Evolutionary conservation across 139 green algal species (phyloP), one percentile per base, ranked within the genome.

Genomic region (Chlamydomonas sp.): DNA sequence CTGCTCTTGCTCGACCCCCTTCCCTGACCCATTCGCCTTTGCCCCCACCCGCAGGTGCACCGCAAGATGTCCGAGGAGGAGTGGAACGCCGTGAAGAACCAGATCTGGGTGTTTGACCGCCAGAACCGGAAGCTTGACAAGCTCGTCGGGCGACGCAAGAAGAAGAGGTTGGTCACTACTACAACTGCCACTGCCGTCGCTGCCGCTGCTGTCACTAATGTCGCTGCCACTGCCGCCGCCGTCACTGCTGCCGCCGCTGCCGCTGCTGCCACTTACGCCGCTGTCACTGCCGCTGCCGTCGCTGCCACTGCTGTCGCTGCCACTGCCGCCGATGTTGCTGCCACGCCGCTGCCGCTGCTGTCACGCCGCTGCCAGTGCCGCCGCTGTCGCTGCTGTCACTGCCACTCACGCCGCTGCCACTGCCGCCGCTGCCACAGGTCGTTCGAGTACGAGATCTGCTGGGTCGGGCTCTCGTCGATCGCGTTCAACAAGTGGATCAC

Each of bases 141-240:
- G 73, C 70, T 87, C 26, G 58, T 87, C 59, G 69, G 71, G 13
- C 75, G 81, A 3, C 71, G 81, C 62, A 87, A 87, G 76, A 84
- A 84, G 78, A 84, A 84, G 76, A 76, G 82, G 43, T 16, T 13
- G 43, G 43, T n/a, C n/a, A n/a, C n/a, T n/a, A n/a, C n/a, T 54
- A 16, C 13, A 13, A 54, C 43, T n/a, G 43, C 43, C 43, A 54
- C 13, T 54, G 43, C 13, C 43, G 43, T 16, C 16, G 43, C 43
- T n/a, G 43, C 43, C 10, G 43, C 43, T 50, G 43, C 16, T 50
- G 16, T n/a, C 43, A 50, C 43, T 16, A 16, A 50, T 50, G 43
- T n/a, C 43, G 43, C 24, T 61, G 50, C 50, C 10, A n/a, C n/a
- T n/a, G n/a, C n/a, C n/a, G n/a, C n/a, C n/a, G n/a, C n/a, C n/a